These are phyloP conservation scores for Termitomyces bulborhizus DNA, from an alignment of 768 basidiomycete species.

Conservation along the genomic window DNA sequence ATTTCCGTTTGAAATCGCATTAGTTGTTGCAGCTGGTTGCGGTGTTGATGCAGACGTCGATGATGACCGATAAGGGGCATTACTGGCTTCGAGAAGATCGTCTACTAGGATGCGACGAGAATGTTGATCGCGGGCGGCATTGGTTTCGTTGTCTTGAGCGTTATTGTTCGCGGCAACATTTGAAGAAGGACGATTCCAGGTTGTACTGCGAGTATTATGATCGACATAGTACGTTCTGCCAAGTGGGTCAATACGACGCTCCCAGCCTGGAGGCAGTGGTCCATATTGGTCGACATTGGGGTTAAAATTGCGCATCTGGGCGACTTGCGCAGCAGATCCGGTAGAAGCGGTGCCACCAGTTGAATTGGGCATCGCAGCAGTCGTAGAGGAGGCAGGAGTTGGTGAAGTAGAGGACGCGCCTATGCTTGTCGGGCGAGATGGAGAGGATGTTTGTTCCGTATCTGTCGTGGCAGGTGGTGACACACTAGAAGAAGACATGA, in stretches of 20 bases:
- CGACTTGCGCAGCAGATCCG: conserved; percentile 38
- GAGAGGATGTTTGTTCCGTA: conserved; percentile 17
- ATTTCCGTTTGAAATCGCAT: conserved; percentile 36
- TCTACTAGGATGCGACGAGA: conserved; percentile 79
- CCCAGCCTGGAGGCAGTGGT: conserved; percentile 88
- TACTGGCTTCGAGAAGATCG: conserved; percentile 77
- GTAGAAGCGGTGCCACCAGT: conserved; percentile 21
- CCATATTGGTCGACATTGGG: conserved; percentile 94
- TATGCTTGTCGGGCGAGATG: conserved; percentile 24
- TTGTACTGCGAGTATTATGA: conserved; percentile 95
- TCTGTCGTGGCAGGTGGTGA: conserved; percentile 19
- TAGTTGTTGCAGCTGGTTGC: conserved; percentile 22
- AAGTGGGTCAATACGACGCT: conserved; percentile 93
- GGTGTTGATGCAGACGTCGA: conserved; percentile 15
- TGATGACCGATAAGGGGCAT: conserved; percentile 30
- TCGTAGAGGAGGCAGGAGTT: conserved; percentile 17
- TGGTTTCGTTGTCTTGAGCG: conserved; percentile 71
- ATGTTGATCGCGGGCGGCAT: conserved; percentile 83
- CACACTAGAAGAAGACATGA: conserved; percentile 30
- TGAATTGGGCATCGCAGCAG: conserved; percentile 18
- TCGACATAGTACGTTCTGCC: conserved; percentile 98
- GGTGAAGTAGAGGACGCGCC: conserved; percentile 12
- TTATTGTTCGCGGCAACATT: conserved; percentile 69
- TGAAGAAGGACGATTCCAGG: conserved; percentile 90
- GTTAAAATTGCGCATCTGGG: conserved; percentile 80